Base-by-base conservation (phyloP, 2,329 filamentous ascomycete species). In the Fusarium sp. region DNA sequence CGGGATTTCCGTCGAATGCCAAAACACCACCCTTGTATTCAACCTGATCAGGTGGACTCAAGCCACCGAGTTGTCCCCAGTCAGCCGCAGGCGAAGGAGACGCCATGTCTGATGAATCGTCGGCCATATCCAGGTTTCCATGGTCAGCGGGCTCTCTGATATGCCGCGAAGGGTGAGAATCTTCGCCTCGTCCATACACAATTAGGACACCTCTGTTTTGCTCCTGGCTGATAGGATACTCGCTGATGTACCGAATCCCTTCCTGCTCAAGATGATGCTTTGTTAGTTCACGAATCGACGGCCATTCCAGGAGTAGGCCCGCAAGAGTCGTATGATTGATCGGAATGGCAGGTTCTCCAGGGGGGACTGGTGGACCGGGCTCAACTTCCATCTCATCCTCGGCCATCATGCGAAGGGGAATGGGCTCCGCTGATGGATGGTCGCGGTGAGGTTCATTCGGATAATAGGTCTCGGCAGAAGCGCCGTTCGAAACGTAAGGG, bases 271-370 rank as follows among this genome's bases (percentile, higher is more conserved):
- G 77, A 25, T 83, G 82, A 53, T 78, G 79, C 65, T 76, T 83
- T 33, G 92, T 88, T 75, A 97, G 76, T 67, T 85, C 81, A 76
- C 84, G 80, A 59, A 96, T 93, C 0, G 89, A 86, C 0, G 86
- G 86, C 89, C 91, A 93, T 50, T 86, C 84, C 27, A 98, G 82
- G 16, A 98, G 83, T 67, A 93, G 87, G 55, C 96, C 92, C 1
- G 93, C 93, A n/a, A 93, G 88, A 0, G 94, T 97, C 0, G 93
- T 96, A 75, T 98, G 95, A 71, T 97, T 92, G 27, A 90, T 87
- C 1, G 93, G 92, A 61, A 97, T 92, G 2, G 91, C 87, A 13
- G 91, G 86, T 69, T 89, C 85, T 50, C 88, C 89, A 1, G 85
- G 85, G 11, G 80, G 81, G 6, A 87, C 84, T 10, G 83, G 80